These are phyloP conservation scores for Mucor sp. DNA, from an alignment of 371 early-diverging fungal genomes.

Conservation along the genomic window DNA sequence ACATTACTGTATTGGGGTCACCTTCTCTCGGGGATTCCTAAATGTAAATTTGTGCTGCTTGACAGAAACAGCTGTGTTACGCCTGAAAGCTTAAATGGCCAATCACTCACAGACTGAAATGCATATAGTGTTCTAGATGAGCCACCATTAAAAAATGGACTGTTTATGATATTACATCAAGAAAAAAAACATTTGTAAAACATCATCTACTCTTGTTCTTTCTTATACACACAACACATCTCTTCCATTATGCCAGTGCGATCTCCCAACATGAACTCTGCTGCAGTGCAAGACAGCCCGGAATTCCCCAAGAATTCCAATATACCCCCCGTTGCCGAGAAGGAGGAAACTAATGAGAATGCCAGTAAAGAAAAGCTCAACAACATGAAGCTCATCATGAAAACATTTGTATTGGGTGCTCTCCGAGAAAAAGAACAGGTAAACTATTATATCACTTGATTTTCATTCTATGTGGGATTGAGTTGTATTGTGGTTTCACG, in stretches of 20 bases:
- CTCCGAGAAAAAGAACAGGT: constrained; percentile 51
- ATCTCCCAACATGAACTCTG: constrained; percentile 11
- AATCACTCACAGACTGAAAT: background rate
- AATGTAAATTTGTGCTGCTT: background rate
- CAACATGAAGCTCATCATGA: constrained; percentile 51
- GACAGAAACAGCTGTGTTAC: background rate
- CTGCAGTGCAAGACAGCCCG: background rate
- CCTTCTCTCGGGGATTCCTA: background rate
- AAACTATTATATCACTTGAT: constrained; percentile 24
- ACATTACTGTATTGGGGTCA: background rate
- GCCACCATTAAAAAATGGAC: background rate
- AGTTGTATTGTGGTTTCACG: constrained; percentile 9
- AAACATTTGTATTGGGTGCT: constrained; percentile 42
- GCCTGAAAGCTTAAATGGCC: background rate
- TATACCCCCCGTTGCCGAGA: background rate
- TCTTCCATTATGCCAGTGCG: constrained; percentile 8
- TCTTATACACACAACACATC: background rate
- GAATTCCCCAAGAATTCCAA: background rate
- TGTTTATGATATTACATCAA: background rate
- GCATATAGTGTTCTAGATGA: background rate
- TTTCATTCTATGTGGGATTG: constrained; percentile 1
- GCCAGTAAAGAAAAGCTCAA: constrained; percentile 36
- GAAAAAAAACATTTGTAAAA: background rate
- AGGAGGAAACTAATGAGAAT: constrained; percentile 31
- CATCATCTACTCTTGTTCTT: background rate